These are phyloP conservation scores for Phaeosphaeria sp. DNA, from an alignment of 2,329 filamentous ascomycete species.

Conservation along the genomic window DNA sequence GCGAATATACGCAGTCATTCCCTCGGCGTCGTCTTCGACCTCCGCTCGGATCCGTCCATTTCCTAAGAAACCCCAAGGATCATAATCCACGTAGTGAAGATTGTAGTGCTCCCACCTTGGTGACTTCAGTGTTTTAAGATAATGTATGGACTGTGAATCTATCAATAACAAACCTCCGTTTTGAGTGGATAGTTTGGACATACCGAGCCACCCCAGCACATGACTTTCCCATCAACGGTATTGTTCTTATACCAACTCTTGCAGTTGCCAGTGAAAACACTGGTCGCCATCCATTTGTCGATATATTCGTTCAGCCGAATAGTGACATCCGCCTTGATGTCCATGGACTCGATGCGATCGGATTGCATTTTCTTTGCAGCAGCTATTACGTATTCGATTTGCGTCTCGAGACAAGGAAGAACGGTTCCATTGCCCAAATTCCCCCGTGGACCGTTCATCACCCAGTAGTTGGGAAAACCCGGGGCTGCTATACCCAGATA, in stretches of 20 bases:
- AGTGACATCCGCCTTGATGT: slow-evolving; percentile 2
- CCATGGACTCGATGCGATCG: slow-evolving; percentile 6
- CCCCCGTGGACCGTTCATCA: slow-evolving; percentile 10
- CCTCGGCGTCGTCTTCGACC: neutral
- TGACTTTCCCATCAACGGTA: slow-evolving; percentile 8
- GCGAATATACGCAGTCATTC: neutral
- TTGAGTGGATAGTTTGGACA: neutral
- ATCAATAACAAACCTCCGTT: neutral
- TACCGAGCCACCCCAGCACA: slow-evolving; percentile 12
- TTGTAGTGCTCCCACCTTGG: slow-evolving; percentile 10
- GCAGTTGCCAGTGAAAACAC: slow-evolving; percentile 4
- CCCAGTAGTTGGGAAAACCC: slow-evolving; percentile 37
- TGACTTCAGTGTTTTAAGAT: slow-evolving; percentile 7
- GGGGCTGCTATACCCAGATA: slow-evolving; percentile 31
- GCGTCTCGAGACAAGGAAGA: slow-evolving; percentile 6
- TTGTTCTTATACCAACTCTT: slow-evolving; percentile 16
- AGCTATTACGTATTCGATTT: slow-evolving; percentile 9
- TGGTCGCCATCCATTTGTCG: slow-evolving; percentile 6
- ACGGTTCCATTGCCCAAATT: slow-evolving; percentile 6
- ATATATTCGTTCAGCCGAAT: slow-evolving; percentile 10
- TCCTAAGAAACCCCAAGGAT: slow-evolving; percentile 8
- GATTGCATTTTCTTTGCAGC: slow-evolving; percentile 9
- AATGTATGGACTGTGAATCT: slow-evolving; percentile 4
- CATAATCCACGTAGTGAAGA: slow-evolving; percentile 2
- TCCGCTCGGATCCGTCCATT: slow-evolving; percentile 8